Evolutionary conservation across 2,329 filamentous ascomycete species (phyloP).

Genomic region (Aaosphaeria arxii): DNA sequence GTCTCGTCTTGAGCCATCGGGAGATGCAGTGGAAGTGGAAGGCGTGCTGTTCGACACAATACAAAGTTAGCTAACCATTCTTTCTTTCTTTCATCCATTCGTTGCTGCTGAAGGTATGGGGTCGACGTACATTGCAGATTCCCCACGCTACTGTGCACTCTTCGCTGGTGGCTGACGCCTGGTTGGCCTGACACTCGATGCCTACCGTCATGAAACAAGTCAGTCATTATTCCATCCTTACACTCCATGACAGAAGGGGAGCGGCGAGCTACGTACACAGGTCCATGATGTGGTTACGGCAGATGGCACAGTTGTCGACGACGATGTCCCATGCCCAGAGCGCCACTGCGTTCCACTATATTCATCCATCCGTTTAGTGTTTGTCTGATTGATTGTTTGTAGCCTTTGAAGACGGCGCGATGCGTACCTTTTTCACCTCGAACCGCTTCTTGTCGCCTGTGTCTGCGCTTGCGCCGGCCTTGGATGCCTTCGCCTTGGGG

Average conservation of each 20-base stretch:
- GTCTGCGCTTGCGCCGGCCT: constrained; percentile 51
- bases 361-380: constrained; percentile 42
- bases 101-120: too few species aligned
- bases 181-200: constrained; percentile 98
- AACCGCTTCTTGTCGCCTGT: constrained; percentile 83
- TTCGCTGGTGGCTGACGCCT: constrained; percentile 93
- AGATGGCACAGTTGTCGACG: constrained; percentile 99
- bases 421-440: constrained; percentile 91
- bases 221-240: neutral
- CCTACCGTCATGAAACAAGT: constrained; percentile 48
- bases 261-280: constrained; percentile 61
- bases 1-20: constrained; percentile 97
- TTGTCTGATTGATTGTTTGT: constrained; percentile 21
- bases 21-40: constrained; percentile 99
- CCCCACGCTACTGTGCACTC: constrained; percentile 99
- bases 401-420: constrained; percentile 2
- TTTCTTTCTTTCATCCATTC: too few species aligned
- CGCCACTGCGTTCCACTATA: constrained; percentile 92
- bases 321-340: constrained; percentile 99
- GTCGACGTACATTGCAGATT: constrained; percentile 84
- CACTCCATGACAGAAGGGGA: neutral
- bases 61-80: neutral
- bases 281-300: constrained; percentile 99
- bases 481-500: constrained; percentile 51
- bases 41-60: constrained; percentile 66